Evolutionary conservation across 2,329 filamentous ascomycete species (phyloP).

Genomic region (Grosmannia huntii): DNA sequence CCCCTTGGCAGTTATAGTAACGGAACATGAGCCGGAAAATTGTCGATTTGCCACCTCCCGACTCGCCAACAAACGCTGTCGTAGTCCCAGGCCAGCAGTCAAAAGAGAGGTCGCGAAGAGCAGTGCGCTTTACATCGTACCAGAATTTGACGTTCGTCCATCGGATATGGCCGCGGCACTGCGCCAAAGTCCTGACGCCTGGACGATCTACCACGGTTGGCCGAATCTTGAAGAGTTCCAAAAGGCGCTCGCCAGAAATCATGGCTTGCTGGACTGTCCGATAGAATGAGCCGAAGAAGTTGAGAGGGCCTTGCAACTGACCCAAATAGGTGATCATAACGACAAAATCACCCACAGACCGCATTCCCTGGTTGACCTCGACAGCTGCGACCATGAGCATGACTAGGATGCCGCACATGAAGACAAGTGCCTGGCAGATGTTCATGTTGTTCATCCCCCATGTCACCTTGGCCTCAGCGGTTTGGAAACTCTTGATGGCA

Average conservation of each 20-base stretch:
- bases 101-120: conserved; percentile 73
- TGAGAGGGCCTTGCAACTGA: conserved; percentile 67
- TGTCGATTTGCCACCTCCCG: conserved; percentile 92
- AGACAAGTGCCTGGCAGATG: conserved; percentile 66
- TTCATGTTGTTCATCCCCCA: conserved; percentile 71
- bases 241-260: conserved; percentile 90
- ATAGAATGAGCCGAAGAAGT: conserved; percentile 92
- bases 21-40: conserved; percentile 92
- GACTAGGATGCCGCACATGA: conserved; percentile 62
- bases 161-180: conserved; percentile 67
- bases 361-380: conserved; percentile 56
- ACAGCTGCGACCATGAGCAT: conserved; percentile 64
- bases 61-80: conserved; percentile 91
- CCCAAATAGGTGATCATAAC: conserved; percentile 63
- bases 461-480: conserved; percentile 62
- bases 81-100: conserved; percentile 81
- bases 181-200: conserved; percentile 45
- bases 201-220: conserved; percentile 78
- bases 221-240: conserved; percentile 93
- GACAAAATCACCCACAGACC: conserved; percentile 59
- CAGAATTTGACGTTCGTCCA: conserved; percentile 87
- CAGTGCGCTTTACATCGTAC: conserved; percentile 77
- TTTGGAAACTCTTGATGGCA: conserved; percentile 59
- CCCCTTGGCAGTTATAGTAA: conserved; percentile 78
- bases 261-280: conserved; percentile 90